Percentiles rank a stretch among this genome's conserved stretches.
These are phyloP conservation scores for Fusarium dimerum DNA, from an alignment of 2,329 filamentous ascomycete species.

Conservation along the genomic window DNA sequence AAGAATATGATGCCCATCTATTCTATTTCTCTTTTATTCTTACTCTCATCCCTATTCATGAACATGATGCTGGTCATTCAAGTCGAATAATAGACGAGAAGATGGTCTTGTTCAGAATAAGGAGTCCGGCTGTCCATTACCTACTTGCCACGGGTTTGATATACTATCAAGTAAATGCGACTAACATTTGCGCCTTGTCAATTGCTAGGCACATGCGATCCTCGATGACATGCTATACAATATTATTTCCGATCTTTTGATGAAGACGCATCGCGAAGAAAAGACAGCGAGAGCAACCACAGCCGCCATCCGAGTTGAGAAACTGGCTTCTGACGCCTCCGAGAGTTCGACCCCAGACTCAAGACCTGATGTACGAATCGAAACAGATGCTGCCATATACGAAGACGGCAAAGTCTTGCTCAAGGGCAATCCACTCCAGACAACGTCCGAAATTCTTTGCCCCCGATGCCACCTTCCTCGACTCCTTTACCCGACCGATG, in stretches of 20 bases:
- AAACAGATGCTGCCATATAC: constrained; percentile 70
- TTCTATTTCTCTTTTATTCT: constrained; percentile 1
- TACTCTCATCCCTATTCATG: background rate
- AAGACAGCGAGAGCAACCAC: constrained; percentile 71
- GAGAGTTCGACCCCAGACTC: constrained; percentile 55
- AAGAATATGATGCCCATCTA: constrained; percentile 5
- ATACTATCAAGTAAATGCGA: constrained; percentile 3
- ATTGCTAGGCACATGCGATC: constrained; percentile 59
- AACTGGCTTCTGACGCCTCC: constrained; percentile 57
- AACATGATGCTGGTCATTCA: background rate
- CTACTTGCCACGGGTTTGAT: background rate
- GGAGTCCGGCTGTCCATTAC: constrained; percentile 5
- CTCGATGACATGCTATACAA: constrained; percentile 77
- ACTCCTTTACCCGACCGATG: constrained; percentile 71
- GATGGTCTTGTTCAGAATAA: background rate
- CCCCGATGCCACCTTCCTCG: constrained; percentile 74
- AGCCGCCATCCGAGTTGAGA: constrained; percentile 65
- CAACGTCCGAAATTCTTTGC: constrained; percentile 71
- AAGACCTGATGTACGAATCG: constrained; percentile 57
- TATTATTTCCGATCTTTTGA: constrained; percentile 72
- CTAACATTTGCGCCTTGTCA: constrained; percentile 16
- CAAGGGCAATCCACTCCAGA: constrained; percentile 72
- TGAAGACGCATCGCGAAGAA: constrained; percentile 76
- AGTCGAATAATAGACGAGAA: too few species aligned
- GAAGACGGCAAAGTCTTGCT: constrained; percentile 68